Percentiles rank a stretch among this genome's conserved stretches.
Conservation (phyloP, 2,329 filamentous ascomycete genomes). For the Didymella segeticola region DNA sequence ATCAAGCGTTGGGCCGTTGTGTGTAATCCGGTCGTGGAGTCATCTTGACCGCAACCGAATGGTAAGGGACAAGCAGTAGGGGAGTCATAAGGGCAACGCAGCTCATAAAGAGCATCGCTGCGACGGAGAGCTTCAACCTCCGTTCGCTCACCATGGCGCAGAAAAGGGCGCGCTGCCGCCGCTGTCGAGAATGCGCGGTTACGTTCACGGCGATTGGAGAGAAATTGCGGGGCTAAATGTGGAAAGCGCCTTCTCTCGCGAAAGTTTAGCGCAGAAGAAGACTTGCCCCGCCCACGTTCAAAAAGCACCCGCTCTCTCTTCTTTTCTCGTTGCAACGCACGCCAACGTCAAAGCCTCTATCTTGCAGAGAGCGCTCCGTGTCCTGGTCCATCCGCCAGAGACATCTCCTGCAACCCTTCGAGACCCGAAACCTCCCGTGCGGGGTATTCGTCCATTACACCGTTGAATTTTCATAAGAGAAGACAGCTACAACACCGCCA, state of each 20-base stretch:
- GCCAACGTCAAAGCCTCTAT: conserved; percentile 32
- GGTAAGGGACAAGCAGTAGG: not conserved
- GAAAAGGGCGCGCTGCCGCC: conserved; percentile 14
- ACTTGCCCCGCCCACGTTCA: conserved; percentile 11
- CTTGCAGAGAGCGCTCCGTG: conserved; percentile 31
- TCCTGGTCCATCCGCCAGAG: conserved; percentile 47
- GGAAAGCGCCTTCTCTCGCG: conserved; percentile 13
- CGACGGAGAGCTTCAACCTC: conserved; percentile 11
- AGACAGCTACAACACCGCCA: conserved; percentile 72
- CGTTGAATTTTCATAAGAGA: conserved; percentile 46
- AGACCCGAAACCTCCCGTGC: conserved; percentile 40
- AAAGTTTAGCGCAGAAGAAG: conserved; percentile 6
- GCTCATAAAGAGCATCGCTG: conserved; percentile 1
- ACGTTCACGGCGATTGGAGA: conserved; percentile 14
- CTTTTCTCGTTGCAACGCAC: conserved; percentile 23
- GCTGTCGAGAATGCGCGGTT: conserved; percentile 5
- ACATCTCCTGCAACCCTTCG: conserved; percentile 31
- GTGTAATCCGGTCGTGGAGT: conserved; percentile 1
- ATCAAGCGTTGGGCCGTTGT: conserved; percentile 15
- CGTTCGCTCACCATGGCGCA: conserved; percentile 2
- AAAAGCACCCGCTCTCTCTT: conserved; percentile 15
- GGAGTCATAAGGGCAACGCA: not conserved
- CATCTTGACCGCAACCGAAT: not conserved
- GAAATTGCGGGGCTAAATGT: conserved; percentile 16
- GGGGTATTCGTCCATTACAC: conserved; percentile 45